phyloP scores from a whole-genome alignment of 345 rosid genomes.

The Camelina neglecta region DNA sequence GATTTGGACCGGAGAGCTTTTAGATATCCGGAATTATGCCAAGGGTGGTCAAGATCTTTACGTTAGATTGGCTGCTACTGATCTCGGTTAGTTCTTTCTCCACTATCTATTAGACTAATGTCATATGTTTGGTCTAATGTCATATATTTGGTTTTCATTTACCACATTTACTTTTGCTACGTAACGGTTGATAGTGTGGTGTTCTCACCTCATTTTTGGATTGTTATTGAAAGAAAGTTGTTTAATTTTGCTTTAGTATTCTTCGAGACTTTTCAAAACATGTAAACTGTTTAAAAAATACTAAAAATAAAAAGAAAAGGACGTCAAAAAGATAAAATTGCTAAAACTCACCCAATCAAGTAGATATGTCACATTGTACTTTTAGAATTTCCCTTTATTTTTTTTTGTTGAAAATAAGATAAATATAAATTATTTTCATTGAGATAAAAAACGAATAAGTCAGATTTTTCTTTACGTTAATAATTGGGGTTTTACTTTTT shows the following conservation, averaged over 20 bases:
- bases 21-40: slow-evolving; percentile 46
- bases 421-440: neutral
- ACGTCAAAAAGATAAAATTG: neutral
- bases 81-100: slow-evolving; percentile 61
- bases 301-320: neutral
- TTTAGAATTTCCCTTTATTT: neutral
- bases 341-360: neutral
- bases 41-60: slow-evolving; percentile 75
- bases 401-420: neutral
- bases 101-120: neutral
- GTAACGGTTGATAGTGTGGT: neutral
- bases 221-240: neutral
- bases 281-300: too few species aligned
- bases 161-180: neutral
- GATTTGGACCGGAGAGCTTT: slow-evolving; percentile 54
- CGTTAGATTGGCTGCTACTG: slow-evolving; percentile 76
- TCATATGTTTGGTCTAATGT: neutral
- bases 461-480: neutral
- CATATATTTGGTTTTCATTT: neutral
- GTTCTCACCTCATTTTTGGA: neutral
- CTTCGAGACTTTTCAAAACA: neutral
- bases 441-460: too few species aligned
- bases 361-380: neutral
- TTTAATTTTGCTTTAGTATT: neutral
- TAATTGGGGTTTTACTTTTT: neutral